These are phyloP conservation scores for Tylopilus felleus DNA, from an alignment of 768 basidiomycete species.

Conservation along the genomic window DNA sequence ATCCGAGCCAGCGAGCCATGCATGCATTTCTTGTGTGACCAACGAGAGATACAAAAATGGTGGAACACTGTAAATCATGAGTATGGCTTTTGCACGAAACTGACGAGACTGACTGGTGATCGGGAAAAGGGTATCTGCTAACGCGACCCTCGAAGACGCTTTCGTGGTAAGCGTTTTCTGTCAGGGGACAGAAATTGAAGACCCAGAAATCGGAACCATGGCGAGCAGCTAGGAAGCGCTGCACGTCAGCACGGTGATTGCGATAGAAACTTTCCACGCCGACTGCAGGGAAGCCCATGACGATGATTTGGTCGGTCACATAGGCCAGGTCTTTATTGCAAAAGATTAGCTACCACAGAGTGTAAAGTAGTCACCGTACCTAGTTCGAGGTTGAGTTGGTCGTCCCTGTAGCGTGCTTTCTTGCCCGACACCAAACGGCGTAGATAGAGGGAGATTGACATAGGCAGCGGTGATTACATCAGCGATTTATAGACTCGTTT, in stretches of 20 bases:
- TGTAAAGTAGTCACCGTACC: constrained; percentile 39
- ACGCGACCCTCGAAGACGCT: constrained; percentile 68
- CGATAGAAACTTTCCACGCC: constrained; percentile 80
- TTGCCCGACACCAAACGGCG: constrained; percentile 76
- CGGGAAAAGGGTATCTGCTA: constrained; percentile 85
- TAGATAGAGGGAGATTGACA: constrained; percentile 60
- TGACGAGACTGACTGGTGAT: constrained; percentile 82
- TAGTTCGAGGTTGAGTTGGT: constrained; percentile 63
- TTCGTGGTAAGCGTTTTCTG: constrained; percentile 77
- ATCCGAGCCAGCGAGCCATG: constrained; percentile 64
- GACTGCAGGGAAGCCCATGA: constrained; percentile 81
- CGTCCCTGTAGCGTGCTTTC: constrained; percentile 75
- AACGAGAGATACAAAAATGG: constrained; percentile 73
- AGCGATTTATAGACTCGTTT: constrained; percentile 1
- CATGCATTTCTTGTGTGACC: constrained; percentile 66
- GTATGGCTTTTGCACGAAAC: constrained; percentile 17
- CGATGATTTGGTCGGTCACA: constrained; percentile 71
- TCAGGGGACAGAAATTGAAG: constrained; percentile 83
- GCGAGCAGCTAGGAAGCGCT: constrained; percentile 66
- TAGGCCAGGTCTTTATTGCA: constrained; percentile 50
- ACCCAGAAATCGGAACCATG: constrained; percentile 82
- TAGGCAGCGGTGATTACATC: constrained; percentile 18
- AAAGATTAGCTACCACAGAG: constrained; percentile 1
- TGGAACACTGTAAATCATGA: constrained; percentile 51
- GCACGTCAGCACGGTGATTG: constrained; percentile 73